These are phyloP conservation scores for Beta lomatogona DNA, from an alignment of 179 eudicot genomes.

Conservation along the genomic window DNA sequence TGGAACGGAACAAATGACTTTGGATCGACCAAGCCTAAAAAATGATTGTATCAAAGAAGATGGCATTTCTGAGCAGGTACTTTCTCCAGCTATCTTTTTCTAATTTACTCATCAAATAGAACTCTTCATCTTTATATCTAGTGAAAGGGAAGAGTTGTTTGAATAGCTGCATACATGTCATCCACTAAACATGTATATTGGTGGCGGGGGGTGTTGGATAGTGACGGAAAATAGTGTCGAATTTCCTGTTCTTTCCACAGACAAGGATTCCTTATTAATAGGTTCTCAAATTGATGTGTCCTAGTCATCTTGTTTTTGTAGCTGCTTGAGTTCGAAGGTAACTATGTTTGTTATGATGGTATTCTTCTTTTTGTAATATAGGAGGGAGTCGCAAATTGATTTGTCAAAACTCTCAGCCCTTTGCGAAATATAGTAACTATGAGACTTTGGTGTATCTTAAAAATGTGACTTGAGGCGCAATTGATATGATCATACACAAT, in stretches of 20 bases:
- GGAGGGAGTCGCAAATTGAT: too few relatives aligned
- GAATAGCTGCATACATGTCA: background rate
- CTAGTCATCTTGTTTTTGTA: background rate
- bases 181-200: background rate
- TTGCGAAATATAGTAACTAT: too few relatives aligned
- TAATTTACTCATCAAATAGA: background rate
- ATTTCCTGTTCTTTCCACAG: background rate
- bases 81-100: background rate
- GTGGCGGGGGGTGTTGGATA: background rate
- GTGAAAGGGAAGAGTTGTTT: background rate
- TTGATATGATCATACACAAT: too few relatives aligned
- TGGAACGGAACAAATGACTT: slow-evolving; percentile 30
- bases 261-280: background rate
- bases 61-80: slow-evolving; percentile 53
- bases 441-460: too few relatives aligned
- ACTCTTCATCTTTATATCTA: background rate
- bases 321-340: background rate
- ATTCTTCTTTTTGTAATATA: background rate
- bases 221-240: background rate
- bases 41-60: slow-evolving; percentile 29
- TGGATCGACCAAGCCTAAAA: slow-evolving; percentile 28
- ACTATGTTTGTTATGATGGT: background rate
- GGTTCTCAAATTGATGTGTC: background rate
- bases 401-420: too few relatives aligned
- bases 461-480: too few relatives aligned